Conservation (phyloP, 2,329 filamentous ascomycete species). For the Paraphaeosphaeria minitans region DNA sequence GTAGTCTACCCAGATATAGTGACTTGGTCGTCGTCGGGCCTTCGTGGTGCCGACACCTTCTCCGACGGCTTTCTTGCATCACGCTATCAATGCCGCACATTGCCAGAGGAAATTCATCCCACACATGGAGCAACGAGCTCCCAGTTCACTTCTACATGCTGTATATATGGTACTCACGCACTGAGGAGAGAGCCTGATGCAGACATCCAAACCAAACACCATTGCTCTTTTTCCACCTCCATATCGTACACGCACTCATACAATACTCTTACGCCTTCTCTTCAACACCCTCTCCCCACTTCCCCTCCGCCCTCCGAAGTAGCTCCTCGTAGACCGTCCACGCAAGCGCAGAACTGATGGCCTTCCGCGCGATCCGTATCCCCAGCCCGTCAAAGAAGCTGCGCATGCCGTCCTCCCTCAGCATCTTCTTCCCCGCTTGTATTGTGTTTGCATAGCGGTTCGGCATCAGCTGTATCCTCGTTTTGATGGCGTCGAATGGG, state of each 20-base stretch:
- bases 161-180: not conserved
- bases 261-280: conserved; percentile 27
- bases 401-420: conserved; percentile 77
- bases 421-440: conserved; percentile 76
- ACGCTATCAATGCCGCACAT: no score
- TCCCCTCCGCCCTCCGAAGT: conserved; percentile 70
- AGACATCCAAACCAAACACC: not conserved
- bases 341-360: conserved; percentile 88
- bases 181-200: not conserved
- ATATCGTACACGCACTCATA: conserved; percentile 10
- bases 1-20: no score
- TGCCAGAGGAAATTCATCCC: no score
- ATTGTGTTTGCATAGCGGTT: conserved; percentile 80
- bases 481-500: conserved; percentile 96
- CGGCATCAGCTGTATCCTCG: conserved; percentile 88
- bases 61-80: not conserved
- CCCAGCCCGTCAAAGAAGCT: conserved; percentile 86
- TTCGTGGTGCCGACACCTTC: not conserved
- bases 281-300: conserved; percentile 36
- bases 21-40: conserved; percentile 16
- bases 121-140: conserved; percentile 5
- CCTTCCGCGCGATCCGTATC: conserved; percentile 87
- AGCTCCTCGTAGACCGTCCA: conserved; percentile 98
- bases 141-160: not conserved
- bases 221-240: not conserved